Evolutionary conservation across 2,329 filamentous ascomycete species (phyloP).

Genomic region (Graphiopsis chlorocephala): DNA sequence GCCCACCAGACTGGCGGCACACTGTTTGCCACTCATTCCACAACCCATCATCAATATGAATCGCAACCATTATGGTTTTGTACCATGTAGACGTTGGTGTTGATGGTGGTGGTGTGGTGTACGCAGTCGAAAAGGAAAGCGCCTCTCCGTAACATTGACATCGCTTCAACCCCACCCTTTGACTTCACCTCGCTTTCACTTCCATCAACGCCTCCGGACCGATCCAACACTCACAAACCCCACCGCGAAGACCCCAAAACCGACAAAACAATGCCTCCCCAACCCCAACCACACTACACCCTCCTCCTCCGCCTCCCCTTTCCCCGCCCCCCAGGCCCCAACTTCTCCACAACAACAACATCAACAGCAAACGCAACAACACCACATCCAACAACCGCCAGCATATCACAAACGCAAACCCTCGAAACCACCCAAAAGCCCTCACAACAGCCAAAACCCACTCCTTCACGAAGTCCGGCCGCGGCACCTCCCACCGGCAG

Average conservation of each 20-base stretch:
- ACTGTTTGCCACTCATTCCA: too few species aligned
- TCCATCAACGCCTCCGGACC: background rate
- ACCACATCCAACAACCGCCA: background rate
- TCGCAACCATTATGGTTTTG: too few species aligned
- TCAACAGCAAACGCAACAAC: conserved; percentile 14
- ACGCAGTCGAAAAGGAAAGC: too few species aligned
- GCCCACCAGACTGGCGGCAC: too few species aligned
- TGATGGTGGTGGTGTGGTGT: too few species aligned
- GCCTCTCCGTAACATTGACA: too few species aligned
- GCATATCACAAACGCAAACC: background rate
- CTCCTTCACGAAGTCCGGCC: conserved; percentile 13
- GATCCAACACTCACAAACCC: background rate
- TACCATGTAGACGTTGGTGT: too few species aligned
- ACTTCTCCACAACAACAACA: background rate
- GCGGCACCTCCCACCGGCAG: conserved; percentile 40
- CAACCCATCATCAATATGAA: too few species aligned
- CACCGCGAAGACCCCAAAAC: background rate
- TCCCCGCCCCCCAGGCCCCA: conserved; percentile 48
- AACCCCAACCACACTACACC: conserved; percentile 47
- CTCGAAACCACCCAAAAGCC: background rate
- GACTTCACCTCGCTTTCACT: too few species aligned
- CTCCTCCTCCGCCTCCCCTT: conserved; percentile 90
- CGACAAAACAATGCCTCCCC: background rate
- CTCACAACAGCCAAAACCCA: background rate
- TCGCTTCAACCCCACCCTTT: too few species aligned